Evolutionary conservation across 2,329 filamentous ascomycete species (phyloP), one percentile per base, ranked within the genome.

Genomic region (Talaromyces atroroseus): DNA sequence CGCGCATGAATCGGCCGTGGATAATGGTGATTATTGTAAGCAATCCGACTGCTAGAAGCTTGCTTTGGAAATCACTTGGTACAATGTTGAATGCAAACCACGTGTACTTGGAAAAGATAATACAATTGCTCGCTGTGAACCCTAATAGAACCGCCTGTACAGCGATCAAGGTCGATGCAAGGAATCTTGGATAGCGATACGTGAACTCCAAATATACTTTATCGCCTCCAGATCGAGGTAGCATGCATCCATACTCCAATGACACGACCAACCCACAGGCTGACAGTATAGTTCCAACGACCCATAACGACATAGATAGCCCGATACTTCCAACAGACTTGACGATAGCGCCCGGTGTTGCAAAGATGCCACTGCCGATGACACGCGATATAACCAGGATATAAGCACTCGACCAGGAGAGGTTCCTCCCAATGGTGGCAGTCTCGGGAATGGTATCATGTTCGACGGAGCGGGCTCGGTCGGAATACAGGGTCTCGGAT

Each of bases 121-220:
- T 82, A 65, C 85, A 87, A 65, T 88, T 89, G 63, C 82, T 86
- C 0, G 84, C 84, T 0, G 85, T 87, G 56, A 88, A 88, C 0
- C 84, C 83, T 0, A 89, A 71, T 0, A 88, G 66, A 0, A 88
- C 78, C 0, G 82, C 83, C 54, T 88, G 81, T 1, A 84, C 78
- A 0, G 84, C 84, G 12, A 88, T 75, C 16, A 89, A 66, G 0
- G 82, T 84, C 2, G 84, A 85, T 0, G 84, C 83, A 2, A 89
- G 75, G 59, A 87, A 84, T 5, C 79, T 78, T 1, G 86, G 86
- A 32, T 76, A 75, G 1, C 80, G 79, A 66, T 86, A 89, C 0
- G 83, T 83, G 66, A 85, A 86, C 67, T 89, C 86, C 46, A 89
- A 78, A 64, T 88, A 89, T 6, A 88, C 84, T 69, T 89, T 89